Conservation (phyloP, 73 alveolate genomes). For the Stentor roeselii region DNA sequence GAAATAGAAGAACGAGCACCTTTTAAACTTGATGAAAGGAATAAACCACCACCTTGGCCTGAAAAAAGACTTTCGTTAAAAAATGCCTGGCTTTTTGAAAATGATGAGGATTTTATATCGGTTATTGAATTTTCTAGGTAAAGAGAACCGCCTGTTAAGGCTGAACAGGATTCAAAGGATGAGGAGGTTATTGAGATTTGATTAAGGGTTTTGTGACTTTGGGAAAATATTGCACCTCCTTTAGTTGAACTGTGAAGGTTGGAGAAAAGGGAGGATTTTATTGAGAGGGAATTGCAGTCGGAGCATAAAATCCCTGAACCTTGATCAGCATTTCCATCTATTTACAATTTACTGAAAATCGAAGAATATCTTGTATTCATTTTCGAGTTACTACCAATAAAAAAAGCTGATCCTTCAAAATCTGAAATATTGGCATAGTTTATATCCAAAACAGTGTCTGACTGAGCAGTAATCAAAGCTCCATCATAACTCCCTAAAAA, state of each 20-base stretch:
- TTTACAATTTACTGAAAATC: background rate
- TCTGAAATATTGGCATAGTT: too few species aligned
- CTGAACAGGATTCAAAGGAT: background rate
- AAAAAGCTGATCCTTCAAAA: background rate
- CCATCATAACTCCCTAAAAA: too few species aligned
- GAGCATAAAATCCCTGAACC: background rate
- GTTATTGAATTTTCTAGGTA: background rate
- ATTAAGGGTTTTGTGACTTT: background rate
- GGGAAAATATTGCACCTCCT: background rate
- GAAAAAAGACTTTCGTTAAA: background rate
- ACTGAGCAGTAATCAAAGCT: too few species aligned
- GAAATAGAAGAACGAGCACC: too few species aligned
- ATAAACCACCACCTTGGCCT: background rate
- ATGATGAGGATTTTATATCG: background rate
- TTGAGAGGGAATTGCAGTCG: background rate
- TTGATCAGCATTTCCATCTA: background rate
- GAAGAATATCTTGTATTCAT: too few species aligned
- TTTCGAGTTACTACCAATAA: too few species aligned
- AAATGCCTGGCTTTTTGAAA: conserved; percentile 3
- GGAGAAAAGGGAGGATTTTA: background rate
- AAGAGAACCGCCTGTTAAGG: background rate
- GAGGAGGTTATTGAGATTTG: background rate
- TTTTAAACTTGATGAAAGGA: too few species aligned
- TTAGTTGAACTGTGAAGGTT: background rate
- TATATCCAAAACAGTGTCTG: too few species aligned